Evolutionary conservation across 1,284 basidiomycete genomes (phyloP).

Genomic region (Marasmius tenuissimus): DNA sequence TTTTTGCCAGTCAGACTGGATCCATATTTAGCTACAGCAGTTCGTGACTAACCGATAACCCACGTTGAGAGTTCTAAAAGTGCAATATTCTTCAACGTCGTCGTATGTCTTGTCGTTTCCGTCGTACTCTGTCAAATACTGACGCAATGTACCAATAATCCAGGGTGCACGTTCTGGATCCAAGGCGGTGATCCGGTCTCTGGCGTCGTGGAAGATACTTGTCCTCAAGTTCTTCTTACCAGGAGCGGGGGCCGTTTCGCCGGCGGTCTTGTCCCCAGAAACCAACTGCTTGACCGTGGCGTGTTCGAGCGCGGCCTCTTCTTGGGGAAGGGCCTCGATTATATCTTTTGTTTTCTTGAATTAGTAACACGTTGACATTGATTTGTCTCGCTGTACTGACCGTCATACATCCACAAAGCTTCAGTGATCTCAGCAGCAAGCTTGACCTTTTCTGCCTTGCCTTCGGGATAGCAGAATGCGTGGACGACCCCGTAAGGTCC

Average conservation of each 20-base stretch:
- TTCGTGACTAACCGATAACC: not conserved
- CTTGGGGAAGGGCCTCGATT: conserved; percentile 2
- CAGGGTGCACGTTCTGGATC: conserved; percentile 1
- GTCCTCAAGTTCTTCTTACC: conserved; percentile 4
- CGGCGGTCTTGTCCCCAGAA: not conserved
- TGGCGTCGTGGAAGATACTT: conserved; percentile 2
- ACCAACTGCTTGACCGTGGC: conserved; percentile 2
- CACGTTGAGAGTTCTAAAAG: not conserved
- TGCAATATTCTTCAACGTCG: conserved; percentile 1
- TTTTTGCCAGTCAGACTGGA: not conserved
- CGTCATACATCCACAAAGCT: conserved; percentile 6
- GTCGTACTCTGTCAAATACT: conserved; percentile 5
- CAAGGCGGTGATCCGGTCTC: not conserved
- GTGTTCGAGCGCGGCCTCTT: conserved; percentile 4
- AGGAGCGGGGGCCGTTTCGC: not conserved
- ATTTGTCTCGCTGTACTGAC: not conserved
- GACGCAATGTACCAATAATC: not conserved
- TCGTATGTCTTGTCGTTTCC: conserved; percentile 1
- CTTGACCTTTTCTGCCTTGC: conserved; percentile 4
- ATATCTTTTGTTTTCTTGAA: not conserved
- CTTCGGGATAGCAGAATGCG: conserved; percentile 4
- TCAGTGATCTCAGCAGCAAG: not conserved
- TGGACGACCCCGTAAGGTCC: conserved; percentile 2
- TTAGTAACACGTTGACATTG: not conserved
- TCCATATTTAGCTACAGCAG: not conserved